Evolutionary conservation across 495 filamentous ascomycete species (phyloP).

Genomic region (Paragyromitra xinjiangensis): DNA sequence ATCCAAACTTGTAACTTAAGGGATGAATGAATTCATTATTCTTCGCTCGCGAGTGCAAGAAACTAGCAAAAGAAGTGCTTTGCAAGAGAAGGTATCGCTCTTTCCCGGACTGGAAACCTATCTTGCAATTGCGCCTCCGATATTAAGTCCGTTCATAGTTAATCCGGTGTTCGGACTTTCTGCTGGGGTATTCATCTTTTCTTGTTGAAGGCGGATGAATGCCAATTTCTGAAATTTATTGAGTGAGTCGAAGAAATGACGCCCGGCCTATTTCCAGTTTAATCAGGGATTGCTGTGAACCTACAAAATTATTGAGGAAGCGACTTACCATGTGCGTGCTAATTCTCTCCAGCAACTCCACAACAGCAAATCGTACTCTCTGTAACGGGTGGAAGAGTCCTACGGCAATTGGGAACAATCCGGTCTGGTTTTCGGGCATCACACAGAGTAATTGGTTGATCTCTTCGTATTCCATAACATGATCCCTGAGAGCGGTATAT

Average conservation of each 20-base stretch:
- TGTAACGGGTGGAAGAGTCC: conserved; percentile 91
- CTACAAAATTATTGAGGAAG: neutral
- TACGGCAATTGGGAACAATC: conserved; percentile 89
- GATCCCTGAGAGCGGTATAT: conserved; percentile 78
- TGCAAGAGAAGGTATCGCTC: neutral
- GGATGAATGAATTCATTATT: conserved; percentile 12
- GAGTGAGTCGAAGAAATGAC: conserved; percentile 88
- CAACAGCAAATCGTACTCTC: conserved; percentile 78
- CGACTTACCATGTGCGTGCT: conserved; percentile 71
- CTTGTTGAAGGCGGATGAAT: conserved; percentile 73
- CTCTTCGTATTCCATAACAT: conserved; percentile 82
- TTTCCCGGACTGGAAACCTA: conserved; percentile 13
- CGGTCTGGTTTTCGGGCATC: conserved; percentile 84
- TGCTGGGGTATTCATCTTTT: conserved; percentile 60
- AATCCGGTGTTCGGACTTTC: conserved; percentile 56
- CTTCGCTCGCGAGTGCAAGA: neutral
- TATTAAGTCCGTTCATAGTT: conserved; percentile 51
- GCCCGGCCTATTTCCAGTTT: conserved; percentile 66
- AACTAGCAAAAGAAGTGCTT: neutral
- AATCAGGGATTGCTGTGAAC: conserved; percentile 15
- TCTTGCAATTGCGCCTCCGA: conserved; percentile 46
- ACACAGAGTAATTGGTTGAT: conserved; percentile 83
- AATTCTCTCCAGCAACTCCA: conserved; percentile 83
- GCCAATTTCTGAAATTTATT: conserved; percentile 89
- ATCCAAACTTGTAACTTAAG: neutral